These are phyloP conservation scores for Ormosia semicastrata DNA, from an alignment of 306 rosid species.

Conservation along the genomic window DNA sequence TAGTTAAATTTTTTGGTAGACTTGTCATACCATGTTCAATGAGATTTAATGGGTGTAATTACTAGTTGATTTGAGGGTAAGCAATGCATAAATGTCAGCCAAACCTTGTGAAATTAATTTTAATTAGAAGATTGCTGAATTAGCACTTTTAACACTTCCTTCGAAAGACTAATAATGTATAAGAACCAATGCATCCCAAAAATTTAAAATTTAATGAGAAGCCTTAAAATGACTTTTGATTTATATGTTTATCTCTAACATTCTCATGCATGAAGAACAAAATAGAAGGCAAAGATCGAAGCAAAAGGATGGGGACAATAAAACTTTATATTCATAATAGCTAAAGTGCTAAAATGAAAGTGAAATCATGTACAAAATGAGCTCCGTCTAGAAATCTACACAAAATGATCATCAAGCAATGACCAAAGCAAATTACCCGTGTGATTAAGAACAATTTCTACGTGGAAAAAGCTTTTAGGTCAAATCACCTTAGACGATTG, in stretches of 20 bases:
- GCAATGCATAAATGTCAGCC: neutral
- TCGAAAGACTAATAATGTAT: neutral
- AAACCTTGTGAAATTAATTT: neutral
- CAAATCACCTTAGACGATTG: slow-evolving; percentile 41
- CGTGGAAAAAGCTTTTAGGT: neutral
- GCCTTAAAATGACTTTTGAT: neutral
- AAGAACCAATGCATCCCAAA: neutral
- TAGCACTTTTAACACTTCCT: neutral
- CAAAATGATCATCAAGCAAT: slow-evolving; percentile 13
- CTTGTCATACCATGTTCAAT: no score
- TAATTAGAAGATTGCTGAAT: neutral
- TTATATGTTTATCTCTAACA: neutral
- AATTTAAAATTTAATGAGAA: neutral
- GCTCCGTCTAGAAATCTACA: slow-evolving; percentile 26
- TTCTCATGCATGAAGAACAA: neutral
- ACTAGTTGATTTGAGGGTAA: neutral
- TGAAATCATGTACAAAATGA: slow-evolving; percentile 15
- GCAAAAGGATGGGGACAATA: neutral
- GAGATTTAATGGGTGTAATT: no score
- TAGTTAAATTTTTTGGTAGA: no score
- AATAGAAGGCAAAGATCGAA: neutral
- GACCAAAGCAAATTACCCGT: slow-evolving; percentile 21
- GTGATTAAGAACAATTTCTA: slow-evolving; percentile 1
- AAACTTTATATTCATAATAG: neutral
- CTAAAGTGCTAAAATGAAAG: slow-evolving; percentile 1